Base-by-base conservation (phyloP, 2,329 filamentous ascomycete genomes). In the Amphichorda felina region DNA sequence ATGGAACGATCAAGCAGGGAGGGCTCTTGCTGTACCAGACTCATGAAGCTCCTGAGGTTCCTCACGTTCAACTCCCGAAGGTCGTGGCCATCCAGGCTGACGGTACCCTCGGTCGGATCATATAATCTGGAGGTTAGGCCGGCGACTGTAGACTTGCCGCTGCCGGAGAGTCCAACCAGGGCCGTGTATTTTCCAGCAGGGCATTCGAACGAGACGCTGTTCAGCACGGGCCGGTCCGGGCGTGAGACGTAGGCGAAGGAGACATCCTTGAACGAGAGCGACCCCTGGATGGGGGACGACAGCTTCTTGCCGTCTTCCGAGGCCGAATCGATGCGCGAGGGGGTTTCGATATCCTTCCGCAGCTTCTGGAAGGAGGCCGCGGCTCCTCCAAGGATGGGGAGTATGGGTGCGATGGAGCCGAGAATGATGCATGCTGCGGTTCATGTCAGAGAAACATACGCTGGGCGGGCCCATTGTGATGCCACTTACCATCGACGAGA, bases 341-440 rank as follows among this genome's bases (percentile, higher is more conserved):
- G 56, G 4, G 62, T 61, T 11, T 75, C 63, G 33, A 82, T 76
- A 30, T 78, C 75, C 24, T 64, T 57, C 11, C 62, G 61, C 5
- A 83, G 55, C 34, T 75, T 73, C 38, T 68, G 55, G 43, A 71
- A 82, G 1, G 76, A 56, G 2, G 71, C 63, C 2, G 72, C 64
- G 1, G 75, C 75, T 22, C 67, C 61, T 2, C 70, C 68, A 22
- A 81, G 70, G 9, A 76, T 66, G 11, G 75, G 72, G 11, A 82
- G 55, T 33, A 79, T 66, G 0, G 77, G 77, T 0, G 74, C 75
- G 34, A 79, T 72, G 35, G 69, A 67, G 21, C 75, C 73, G 17
- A 81, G 61, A 24, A 80, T 66, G 33, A 81, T 70, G 8, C 73
- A 75, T 18, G 73, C 62, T 63, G 41, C 30, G 6, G 9, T 6